Conservation (phyloP, 441 rosid species). For the Isatis lusitanica region DNA sequence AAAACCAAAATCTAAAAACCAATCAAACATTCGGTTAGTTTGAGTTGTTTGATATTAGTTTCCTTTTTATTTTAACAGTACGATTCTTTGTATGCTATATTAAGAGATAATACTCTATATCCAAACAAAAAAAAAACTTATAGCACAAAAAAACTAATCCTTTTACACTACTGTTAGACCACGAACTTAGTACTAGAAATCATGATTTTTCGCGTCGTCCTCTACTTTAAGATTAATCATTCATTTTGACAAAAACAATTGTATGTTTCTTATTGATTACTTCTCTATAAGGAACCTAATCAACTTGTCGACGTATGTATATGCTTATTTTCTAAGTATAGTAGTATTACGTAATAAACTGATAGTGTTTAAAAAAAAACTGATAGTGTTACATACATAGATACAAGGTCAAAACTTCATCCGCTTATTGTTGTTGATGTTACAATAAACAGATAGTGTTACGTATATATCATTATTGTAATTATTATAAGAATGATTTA, state of each 20-base stretch:
- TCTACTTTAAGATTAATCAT: not conserved
- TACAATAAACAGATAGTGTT: too few species aligned
- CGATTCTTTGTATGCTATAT: too few species aligned
- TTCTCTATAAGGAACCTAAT: not conserved
- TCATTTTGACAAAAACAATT: not conserved
- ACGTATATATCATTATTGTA: too few species aligned
- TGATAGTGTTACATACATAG: not conserved
- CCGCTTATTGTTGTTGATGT: not conserved
- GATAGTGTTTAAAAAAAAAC: not conserved
- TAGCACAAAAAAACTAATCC: too few species aligned
- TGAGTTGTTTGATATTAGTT: too few species aligned
- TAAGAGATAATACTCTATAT: too few species aligned
- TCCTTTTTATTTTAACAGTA: too few species aligned
- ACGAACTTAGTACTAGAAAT: not conserved
- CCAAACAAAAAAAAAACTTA: too few species aligned
- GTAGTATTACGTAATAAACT: not conserved
- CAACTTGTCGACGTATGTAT: not conserved
- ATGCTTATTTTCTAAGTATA: not conserved
- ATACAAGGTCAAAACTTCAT: too few species aligned
- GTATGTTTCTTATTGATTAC: not conserved
- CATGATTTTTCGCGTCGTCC: not conserved
- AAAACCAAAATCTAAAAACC: too few species aligned
- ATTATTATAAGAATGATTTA: not conserved
- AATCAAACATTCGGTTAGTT: too few species aligned
- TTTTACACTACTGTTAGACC: too few species aligned